Conservation (phyloP, 306 rosid genomes). For the Vachellia pachyceras region DNA sequence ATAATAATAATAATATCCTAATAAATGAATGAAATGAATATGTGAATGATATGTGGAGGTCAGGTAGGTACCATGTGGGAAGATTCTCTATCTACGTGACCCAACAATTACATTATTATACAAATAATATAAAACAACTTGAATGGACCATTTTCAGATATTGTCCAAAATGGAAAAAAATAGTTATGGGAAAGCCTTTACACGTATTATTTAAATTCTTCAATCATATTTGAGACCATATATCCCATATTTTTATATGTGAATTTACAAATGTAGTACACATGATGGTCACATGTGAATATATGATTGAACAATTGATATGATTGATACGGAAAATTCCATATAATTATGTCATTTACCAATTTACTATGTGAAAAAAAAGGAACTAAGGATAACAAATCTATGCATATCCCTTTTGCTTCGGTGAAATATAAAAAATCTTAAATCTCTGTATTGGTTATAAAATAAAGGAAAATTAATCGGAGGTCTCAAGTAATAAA, state of each 20-base stretch:
- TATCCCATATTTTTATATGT: too few species aligned
- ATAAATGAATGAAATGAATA: background rate
- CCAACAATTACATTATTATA: background rate
- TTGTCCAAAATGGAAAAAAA: too few species aligned
- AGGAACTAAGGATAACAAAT: background rate
- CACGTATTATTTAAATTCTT: too few species aligned
- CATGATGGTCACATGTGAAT: too few species aligned
- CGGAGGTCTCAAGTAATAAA: too few species aligned
- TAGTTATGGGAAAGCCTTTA: too few species aligned
- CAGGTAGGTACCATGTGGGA: conserved; percentile 45
- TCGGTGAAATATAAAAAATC: background rate
- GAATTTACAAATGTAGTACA: too few species aligned
- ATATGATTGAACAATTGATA: too few species aligned
- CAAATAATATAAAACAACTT: background rate
- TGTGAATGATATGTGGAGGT: conserved; percentile 29
- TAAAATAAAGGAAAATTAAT: too few species aligned
- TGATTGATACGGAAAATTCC: too few species aligned
- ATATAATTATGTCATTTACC: background rate
- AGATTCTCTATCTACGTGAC: conserved; percentile 16
- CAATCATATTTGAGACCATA: too few species aligned
- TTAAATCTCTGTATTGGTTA: background rate
- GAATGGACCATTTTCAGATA: background rate
- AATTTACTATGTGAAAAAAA: background rate
- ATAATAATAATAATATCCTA: background rate
- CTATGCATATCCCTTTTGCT: background rate